Base-by-base conservation (phyloP, 2,329 filamentous ascomycete genomes). In the Fusarium foetens region DNA sequence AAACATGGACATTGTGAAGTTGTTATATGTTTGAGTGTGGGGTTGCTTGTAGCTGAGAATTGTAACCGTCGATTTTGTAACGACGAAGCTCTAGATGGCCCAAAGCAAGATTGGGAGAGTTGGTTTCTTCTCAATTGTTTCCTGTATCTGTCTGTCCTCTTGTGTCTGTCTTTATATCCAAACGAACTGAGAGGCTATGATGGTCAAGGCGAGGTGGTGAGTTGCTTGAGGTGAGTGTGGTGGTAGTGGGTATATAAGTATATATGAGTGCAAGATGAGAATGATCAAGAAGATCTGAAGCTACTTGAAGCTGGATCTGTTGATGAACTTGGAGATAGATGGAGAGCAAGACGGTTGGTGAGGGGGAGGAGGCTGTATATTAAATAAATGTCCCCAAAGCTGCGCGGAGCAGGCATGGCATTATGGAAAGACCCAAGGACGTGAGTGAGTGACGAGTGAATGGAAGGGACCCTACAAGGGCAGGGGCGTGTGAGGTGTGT, bases 1-100 rank as follows among this genome's bases (percentile, higher is more conserved):
- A 66, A 81, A 81, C 76, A 81, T 79, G 67, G 80, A 80, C 80
- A 81, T 81, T 74, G 70, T 76, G 74, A 60, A 29, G 46, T 53
- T 58, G 68, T 67, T 45, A 33, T 66, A 41, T 66, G 55, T 58
- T 27, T 68, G 51, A 68, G 57, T 53, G 43, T 31, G 54, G 31
- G 53, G 48, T 58, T 64, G 35, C 42, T 57, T 63, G 58, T 58
- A 67, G 36, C 42, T 64, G 57, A 60, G 39, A 59, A 51, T 62
- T 46, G 36, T 68, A 31, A 42, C 58, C 53, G 69, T 75, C 62
- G 69, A 55, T 31, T 51, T 59, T 58, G 31, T 59, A 42, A 64
- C 63, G 61, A 71, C 64, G 52, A 73, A 69, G 67, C 64, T 73
- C 45, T 71, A 54, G 49, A 55, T 58, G 43, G 35, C 48, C 62